Evolutionary conservation across 192 early-diverging fungal species (phyloP), one percentile per base, ranked within the genome.

Genomic region (Coemansia sp.): DNA sequence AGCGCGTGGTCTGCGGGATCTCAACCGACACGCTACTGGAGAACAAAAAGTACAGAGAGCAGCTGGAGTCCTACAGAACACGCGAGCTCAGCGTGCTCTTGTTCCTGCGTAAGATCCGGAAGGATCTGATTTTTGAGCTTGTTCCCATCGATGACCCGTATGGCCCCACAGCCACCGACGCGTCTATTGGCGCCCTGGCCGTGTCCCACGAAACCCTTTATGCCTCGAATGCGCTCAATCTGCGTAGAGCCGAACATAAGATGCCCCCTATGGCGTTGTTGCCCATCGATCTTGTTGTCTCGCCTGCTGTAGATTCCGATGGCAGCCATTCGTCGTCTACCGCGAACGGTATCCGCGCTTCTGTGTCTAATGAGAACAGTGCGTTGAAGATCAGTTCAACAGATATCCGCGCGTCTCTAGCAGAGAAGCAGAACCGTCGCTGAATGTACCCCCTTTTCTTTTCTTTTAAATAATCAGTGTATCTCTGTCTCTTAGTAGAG

Each of bases 121-220:
- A 71, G 42, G 69, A 77, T 49, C 43, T 74, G 40, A 77, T 79
- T 43, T 64, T 75, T 37, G 71, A 90, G 70, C 78, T 89, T 11
- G 89, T 86, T 9, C 90, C 91, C 0, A 89, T 99, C 37, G 70
- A 74, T 22, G 95, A 99, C 76, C 88, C 86, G 1, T 94, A 87
- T 71, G 97, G 97, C 0, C 97, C 97, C 1, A 95, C 94, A 0
- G 83, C 86, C 5, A 86, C 84, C 0, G 92, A 94, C 41, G 61
- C 87, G 0, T 77, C 88, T 1, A 85, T 99, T 16, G 84, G 90
- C 49, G 92, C 90, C 2, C 73, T 99, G 37, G 93, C 95, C 10
- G 90, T 91, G 20, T 94, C 93, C 10, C 79, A 84, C 22, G 97
- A 99, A 65, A 97, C 97, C 0, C 55, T 86, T 44, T 64, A 74